These are phyloP conservation scores for Dactylellina haptotyla DNA, from an alignment of 2,329 filamentous ascomycete species.

Conservation along the genomic window DNA sequence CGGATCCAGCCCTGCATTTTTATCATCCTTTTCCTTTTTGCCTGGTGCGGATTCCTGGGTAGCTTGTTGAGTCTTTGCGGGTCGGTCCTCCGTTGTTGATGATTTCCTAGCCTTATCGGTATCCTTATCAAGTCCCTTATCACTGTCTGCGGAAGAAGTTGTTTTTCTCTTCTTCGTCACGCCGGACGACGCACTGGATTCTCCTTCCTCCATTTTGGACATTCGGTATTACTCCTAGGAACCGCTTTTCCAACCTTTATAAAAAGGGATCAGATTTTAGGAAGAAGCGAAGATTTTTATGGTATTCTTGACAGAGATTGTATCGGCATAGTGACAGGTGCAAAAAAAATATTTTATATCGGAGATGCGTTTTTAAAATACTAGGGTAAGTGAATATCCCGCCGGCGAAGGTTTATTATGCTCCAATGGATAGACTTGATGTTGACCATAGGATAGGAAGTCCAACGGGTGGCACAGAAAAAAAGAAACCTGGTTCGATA, in stretches of 20 bases:
- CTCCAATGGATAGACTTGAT: conserved; percentile 22
- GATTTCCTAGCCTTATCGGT: conserved; percentile 23
- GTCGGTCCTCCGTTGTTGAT: conserved; percentile 9
- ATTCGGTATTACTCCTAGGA: conserved; percentile 10
- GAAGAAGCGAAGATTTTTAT: conserved; percentile 9
- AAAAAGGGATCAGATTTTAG: conserved; percentile 1
- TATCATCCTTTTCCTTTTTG: conserved; percentile 58
- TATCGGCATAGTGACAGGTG: conserved; percentile 40
- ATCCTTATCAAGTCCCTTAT: conserved; percentile 31
- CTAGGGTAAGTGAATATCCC: neutral
- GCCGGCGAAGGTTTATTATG: conserved; percentile 5
- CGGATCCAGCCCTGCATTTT: conserved; percentile 69
- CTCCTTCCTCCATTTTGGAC: conserved; percentile 50
- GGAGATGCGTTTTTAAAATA: too few relatives aligned
- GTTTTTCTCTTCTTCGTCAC: conserved; percentile 32
- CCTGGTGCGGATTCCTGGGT: conserved; percentile 61
- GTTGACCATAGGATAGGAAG: conserved; percentile 10
- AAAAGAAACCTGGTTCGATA: neutral
- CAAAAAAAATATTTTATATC: neutral
- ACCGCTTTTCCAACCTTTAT: neutral
- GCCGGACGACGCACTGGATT: conserved; percentile 22
- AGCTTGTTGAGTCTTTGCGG: conserved; percentile 58
- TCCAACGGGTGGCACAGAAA: neutral
- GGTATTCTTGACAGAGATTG: conserved; percentile 33
- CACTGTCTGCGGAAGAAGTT: conserved; percentile 2